Evolutionary conservation across 192 early-diverging fungal genomes (phyloP).

Genomic region (Glomus cerebriforme): DNA sequence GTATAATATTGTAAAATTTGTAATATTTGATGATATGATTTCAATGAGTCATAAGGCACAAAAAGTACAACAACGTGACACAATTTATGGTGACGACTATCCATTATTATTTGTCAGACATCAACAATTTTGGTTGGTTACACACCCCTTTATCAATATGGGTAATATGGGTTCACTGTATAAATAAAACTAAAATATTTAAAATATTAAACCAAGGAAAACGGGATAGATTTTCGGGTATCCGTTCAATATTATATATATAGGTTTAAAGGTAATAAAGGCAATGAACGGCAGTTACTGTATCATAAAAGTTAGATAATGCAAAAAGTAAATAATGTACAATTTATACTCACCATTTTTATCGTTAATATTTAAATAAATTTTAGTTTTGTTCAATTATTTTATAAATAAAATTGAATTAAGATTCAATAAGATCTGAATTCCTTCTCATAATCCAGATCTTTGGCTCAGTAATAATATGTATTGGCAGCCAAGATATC

Average conservation of each 20-base stretch:
- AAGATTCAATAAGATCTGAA: background rate
- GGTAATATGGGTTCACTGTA: background rate
- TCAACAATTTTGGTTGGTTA: background rate
- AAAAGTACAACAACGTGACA: conserved; percentile 6
- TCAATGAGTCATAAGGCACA: conserved; percentile 7
- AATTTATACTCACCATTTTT: no score
- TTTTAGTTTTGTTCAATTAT: background rate
- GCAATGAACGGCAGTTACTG: no score
- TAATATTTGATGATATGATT: background rate
- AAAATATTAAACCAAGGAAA: no score
- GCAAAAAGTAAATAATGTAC: no score
- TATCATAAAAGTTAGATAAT: no score
- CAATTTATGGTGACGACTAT: background rate
- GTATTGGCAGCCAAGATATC: conserved; percentile 27
- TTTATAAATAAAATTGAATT: background rate
- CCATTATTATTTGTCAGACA: background rate
- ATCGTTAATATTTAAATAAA: no score
- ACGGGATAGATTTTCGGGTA: no score
- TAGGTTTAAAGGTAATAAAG: no score
- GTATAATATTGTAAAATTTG: no score
- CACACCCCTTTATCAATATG: background rate
- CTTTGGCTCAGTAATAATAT: conserved; percentile 33
- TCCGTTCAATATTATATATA: no score
- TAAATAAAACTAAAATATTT: no score
- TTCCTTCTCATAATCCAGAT: conserved; percentile 35